These are phyloP conservation scores for Hyaloperonospora brassicae DNA, from an alignment of 352 stramenopile genomes.

Conservation along the genomic window DNA sequence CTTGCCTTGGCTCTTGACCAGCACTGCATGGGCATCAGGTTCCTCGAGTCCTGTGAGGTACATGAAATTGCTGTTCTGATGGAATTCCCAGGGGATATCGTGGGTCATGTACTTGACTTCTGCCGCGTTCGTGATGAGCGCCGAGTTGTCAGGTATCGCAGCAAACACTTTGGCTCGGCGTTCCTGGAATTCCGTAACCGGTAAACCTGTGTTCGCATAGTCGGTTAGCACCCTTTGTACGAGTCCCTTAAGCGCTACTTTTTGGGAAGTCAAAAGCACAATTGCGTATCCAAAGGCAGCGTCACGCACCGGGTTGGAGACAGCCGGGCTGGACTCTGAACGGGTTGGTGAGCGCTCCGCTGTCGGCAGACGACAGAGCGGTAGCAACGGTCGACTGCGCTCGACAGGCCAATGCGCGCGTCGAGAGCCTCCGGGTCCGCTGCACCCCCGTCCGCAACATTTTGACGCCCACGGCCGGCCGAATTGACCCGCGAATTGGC, in stretches of 20 bases:
- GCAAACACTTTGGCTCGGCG: conserved; percentile 57
- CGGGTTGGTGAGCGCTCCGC: conserved; percentile 31
- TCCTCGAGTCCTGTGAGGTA: conserved; percentile 80
- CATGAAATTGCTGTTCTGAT: conserved; percentile 80
- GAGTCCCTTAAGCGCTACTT: no score
- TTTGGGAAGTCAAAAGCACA: no score
- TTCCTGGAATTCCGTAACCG: conserved; percentile 52
- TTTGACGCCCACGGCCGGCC: background rate
- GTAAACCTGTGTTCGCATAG: conserved; percentile 35
- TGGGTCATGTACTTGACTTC: conserved; percentile 83
- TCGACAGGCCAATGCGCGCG: conserved; percentile 5
- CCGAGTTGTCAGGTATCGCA: conserved; percentile 58
- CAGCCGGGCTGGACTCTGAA: conserved; percentile 40
- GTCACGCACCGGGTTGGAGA: conserved; percentile 40
- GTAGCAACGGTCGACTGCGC: conserved; percentile 28
- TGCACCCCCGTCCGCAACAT: conserved; percentile 18
- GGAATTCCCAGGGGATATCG: conserved; percentile 83
- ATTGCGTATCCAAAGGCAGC: no score
- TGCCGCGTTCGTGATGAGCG: conserved; percentile 59
- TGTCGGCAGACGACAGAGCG: conserved; percentile 15
- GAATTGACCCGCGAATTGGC: background rate
- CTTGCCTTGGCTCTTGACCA: conserved; percentile 59
- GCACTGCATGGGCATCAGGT: conserved; percentile 63
- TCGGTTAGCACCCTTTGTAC: background rate
- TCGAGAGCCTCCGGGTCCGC: conserved; percentile 4